Conservation (phyloP, 2,329 filamentous ascomycete genomes). For the Falciphora oryzae region DNA sequence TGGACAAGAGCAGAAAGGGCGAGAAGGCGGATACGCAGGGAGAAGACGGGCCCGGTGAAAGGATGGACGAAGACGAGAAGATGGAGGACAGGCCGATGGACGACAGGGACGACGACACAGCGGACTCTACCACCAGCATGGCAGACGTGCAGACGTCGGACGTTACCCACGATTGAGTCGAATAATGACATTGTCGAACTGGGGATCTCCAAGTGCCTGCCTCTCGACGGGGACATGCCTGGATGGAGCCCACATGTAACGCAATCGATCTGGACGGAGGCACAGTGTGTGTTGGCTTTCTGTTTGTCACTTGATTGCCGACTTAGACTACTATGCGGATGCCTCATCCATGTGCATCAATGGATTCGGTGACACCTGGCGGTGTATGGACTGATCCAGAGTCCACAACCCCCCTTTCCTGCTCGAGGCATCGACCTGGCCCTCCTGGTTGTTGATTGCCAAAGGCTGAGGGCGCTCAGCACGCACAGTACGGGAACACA, state of each 20-base stretch:
- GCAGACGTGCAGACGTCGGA: background rate
- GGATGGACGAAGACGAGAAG: slow-evolving; percentile 24
- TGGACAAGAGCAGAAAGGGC: slow-evolving; percentile 16
- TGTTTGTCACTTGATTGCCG: background rate
- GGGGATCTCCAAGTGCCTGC: no score
- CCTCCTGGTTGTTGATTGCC: background rate
- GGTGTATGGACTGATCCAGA: background rate
- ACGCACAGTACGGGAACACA: background rate
- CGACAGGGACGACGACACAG: slow-evolving; percentile 14
- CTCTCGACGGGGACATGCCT: no score
- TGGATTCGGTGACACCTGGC: background rate
- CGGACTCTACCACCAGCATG: slow-evolving; percentile 8
- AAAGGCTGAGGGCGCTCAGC: background rate
- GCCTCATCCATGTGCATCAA: background rate
- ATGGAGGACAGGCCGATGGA: slow-evolving; percentile 17
- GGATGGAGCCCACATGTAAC: background rate
- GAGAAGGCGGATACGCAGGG: slow-evolving; percentile 25
- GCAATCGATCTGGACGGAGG: background rate
- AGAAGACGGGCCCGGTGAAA: slow-evolving; percentile 21
- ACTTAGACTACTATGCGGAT: background rate
- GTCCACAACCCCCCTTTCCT: background rate
- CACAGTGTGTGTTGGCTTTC: background rate
- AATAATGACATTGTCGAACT: background rate
- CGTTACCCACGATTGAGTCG: background rate
- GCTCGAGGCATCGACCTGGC: background rate